These are phyloP conservation scores for Fusarium sp. DNA, from an alignment of 2,329 filamentous ascomycete genomes.

Conservation along the genomic window DNA sequence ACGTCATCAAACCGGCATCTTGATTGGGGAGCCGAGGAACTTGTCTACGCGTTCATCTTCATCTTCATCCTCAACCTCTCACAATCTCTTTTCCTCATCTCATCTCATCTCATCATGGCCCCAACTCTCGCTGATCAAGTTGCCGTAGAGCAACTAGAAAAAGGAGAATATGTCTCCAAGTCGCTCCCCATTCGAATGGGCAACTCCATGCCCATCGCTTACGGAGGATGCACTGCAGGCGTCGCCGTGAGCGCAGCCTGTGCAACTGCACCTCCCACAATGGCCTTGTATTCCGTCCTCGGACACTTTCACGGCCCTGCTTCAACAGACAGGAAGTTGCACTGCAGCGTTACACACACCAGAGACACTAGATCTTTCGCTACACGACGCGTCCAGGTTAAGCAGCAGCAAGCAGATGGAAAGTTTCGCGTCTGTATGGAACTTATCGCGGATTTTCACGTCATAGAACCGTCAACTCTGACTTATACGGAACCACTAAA, in stretches of 20 bases:
- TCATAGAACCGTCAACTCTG: slow-evolving; percentile 50
- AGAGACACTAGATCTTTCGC: slow-evolving; percentile 60
- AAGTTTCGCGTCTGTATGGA: slow-evolving; percentile 53
- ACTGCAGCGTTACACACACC: slow-evolving; percentile 48
- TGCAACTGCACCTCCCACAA: slow-evolving; percentile 48
- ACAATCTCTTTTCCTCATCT: not conserved
- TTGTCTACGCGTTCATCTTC: not conserved
- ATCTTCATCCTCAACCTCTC: not conserved
- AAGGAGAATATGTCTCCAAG: slow-evolving; percentile 42
- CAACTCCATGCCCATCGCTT: slow-evolving; percentile 51
- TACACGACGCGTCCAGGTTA: slow-evolving; percentile 58
- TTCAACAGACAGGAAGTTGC: slow-evolving; percentile 50
- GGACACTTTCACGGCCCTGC: slow-evolving; percentile 61
- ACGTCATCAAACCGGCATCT: not conserved
- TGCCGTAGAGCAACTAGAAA: slow-evolving; percentile 31
- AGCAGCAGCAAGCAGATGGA: slow-evolving; percentile 52
- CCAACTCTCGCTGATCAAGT: slow-evolving; percentile 32
- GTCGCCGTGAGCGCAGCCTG: slow-evolving; percentile 55
- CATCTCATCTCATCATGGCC: slow-evolving; percentile 2
- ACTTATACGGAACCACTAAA: slow-evolving; percentile 52
- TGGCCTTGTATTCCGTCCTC: slow-evolving; percentile 57
- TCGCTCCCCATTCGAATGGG: slow-evolving; percentile 45
- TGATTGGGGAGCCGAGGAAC: not conserved
- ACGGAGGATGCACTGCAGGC: slow-evolving; percentile 56
- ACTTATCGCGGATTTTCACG: slow-evolving; percentile 59